Conservation (phyloP, 805 yeast species). For the Lipomyces japonicus region DNA sequence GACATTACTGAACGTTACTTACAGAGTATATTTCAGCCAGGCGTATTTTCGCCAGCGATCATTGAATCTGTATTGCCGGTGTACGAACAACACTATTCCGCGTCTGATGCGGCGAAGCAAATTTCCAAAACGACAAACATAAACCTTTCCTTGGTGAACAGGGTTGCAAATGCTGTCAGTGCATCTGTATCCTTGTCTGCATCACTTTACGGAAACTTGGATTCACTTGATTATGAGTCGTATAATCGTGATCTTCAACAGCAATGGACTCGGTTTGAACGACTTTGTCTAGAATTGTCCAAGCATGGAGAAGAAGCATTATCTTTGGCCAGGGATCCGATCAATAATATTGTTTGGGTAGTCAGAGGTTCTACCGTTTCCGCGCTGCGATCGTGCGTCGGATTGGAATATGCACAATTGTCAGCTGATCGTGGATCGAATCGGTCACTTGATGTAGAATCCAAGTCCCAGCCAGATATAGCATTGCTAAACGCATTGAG, state of each 20-base stretch:
- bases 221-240: conserved; percentile 35
- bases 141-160: conserved; percentile 36
- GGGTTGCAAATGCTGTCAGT: conserved; percentile 38
- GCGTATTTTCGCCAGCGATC: conserved; percentile 47
- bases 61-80: conserved; percentile 53
- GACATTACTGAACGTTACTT: conserved; percentile 38
- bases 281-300: conserved; percentile 67
- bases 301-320: conserved; percentile 60
- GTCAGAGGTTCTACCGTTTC: conserved; percentile 41
- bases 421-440: conserved; percentile 27
- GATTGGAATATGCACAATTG: conserved; percentile 35
- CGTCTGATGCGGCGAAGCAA: conserved; percentile 33
- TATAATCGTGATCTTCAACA: conserved; percentile 42
- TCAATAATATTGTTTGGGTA: conserved; percentile 35
- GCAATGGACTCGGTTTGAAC: conserved; percentile 66
- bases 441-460: neutral
- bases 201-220: conserved; percentile 7
- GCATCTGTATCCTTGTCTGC: conserved; percentile 31
- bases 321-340: conserved; percentile 44
- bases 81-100: conserved; percentile 45
- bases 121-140: conserved; percentile 29
- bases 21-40: conserved; percentile 48
- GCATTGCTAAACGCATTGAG: conserved; percentile 38
- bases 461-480: conserved; percentile 1
- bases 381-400: conserved; percentile 38